Base-by-base conservation (phyloP, 2,329 filamentous ascomycete genomes). In the Fusarium staphyleae region DNA sequence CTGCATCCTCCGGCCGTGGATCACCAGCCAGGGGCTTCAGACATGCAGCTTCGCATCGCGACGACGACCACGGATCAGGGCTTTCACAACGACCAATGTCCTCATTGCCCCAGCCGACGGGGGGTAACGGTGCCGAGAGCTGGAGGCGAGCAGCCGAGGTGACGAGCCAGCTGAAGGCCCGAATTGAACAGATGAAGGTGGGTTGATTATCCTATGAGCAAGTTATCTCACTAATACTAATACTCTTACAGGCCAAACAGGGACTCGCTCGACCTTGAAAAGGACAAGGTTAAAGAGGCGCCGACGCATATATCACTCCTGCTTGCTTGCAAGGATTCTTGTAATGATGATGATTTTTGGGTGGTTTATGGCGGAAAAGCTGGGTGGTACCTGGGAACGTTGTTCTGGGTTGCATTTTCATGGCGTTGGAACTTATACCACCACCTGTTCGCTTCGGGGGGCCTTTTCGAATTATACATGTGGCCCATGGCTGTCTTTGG, bases 101-200 rank as follows among this genome's bases (percentile, higher is more conserved):
- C 14, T 70, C 71, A 9, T 63, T 75, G 11, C 72, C 74, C 4
- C 72, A 74, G 16, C 67, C 74, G 4, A 52, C 68, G 6, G 67
- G 68, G 26, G 67, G 67, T 16, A 72, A 71, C 24, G 73, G 71
- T 3, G 72, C 69, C 3, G 95, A 99, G 77, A 98, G 93, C 72
- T 99, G 95, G 95, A 96, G 93, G 78, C 83, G 95, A 65, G 95
- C 95, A 14, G 95, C 95, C 2, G 95, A 99, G 78, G 95, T 99
- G 52, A 99, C 95, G 48, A 97, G 93, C 74, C 95, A 97, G 73
- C 75, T 99, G 69, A 99, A 98, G 79, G 92, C 93, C 45, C 86
- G 95, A 72, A 99, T 99, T 74, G 95, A 98, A 79, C 90, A 95
- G 80, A 99, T 99, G 95, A 99, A 98, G 83, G 85, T 84, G 68